These are phyloP conservation scores for Cryoendolithus antarcticus DNA, from an alignment of 2,329 filamentous ascomycete genomes.

Conservation along the genomic window DNA sequence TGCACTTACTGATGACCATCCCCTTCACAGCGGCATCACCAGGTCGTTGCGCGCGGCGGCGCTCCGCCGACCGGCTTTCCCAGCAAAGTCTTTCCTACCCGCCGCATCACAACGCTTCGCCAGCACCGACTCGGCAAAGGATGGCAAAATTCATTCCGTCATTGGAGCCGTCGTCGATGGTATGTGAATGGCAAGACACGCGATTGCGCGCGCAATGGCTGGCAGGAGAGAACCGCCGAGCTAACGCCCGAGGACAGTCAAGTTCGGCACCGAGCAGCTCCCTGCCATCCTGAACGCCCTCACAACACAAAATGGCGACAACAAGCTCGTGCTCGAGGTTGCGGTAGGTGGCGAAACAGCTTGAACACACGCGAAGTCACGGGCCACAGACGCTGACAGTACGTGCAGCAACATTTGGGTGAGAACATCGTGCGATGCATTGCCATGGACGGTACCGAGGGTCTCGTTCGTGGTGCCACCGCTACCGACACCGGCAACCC, in stretches of 20 bases:
- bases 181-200: slow-evolving; percentile 39
- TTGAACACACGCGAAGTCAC: slow-evolving; percentile 4
- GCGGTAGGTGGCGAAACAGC: slow-evolving; percentile 51
- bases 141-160: slow-evolving; percentile 64
- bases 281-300: slow-evolving; percentile 96
- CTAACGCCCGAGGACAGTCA: slow-evolving; percentile 50
- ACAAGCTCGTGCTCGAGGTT: slow-evolving; percentile 94
- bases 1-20: slow-evolving; percentile 26
- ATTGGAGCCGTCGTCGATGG: slow-evolving; percentile 99
- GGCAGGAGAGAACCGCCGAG: slow-evolving; percentile 10
- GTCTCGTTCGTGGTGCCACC: slow-evolving; percentile 86
- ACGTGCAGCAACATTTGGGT: slow-evolving; percentile 85
- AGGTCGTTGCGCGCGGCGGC: slow-evolving; percentile 50
- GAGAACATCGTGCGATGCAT: slow-evolving; percentile 98
- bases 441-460: slow-evolving; percentile 99
- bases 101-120: slow-evolving; percentile 50
- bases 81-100: slow-evolving; percentile 46
- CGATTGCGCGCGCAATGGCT: neutral
- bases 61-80: slow-evolving; percentile 43
- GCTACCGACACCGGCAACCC: slow-evolving; percentile 82
- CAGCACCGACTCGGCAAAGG: slow-evolving; percentile 42
- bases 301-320: slow-evolving; percentile 76
- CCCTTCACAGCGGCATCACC: slow-evolving; percentile 47
- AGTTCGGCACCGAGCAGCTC: slow-evolving; percentile 89
- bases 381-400: slow-evolving; percentile 14